Base-by-base conservation (phyloP, 164 flowering plant species). In the Umbilicus rupestris region DNA sequence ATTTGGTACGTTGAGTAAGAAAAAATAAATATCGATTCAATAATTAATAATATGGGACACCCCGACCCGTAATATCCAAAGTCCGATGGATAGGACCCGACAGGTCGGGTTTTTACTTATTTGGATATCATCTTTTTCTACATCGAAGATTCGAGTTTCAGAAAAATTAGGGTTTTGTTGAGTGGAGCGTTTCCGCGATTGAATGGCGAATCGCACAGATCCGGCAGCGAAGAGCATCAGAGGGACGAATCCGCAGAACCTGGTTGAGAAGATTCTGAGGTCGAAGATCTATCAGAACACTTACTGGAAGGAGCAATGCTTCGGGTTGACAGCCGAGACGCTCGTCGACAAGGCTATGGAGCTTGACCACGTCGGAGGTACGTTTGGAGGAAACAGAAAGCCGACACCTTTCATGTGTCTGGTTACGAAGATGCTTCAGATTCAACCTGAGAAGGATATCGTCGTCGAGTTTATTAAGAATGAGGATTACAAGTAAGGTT, bases 281-380 rank as follows among this genome's bases (percentile, higher is more conserved):
- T 75, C 94, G 29, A 91, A 95, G 77, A 95, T 92, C n/a, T 92
- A 95, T 76, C 94, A 88, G 77, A 66, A 85, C 75, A 87, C 88
- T 0, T 95, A 82, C 78, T 95, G 97, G 99, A 95, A 95, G 73
- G 99, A 95, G 74, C 99, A 95, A 69, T 95, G 99, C 70, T 95
- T 95, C 66, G 97, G 99, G 0, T 74, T 95, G 24, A 95, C 99
- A 0, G 99, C 99, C 3, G 99, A 92, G 74, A 95, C 97, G 7
- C 83, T 95, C 0, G 97, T 95, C 22, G 97, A 92, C 76, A 95
- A 92, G 74, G 99, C 99, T 69, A 92, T 89, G 99, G 96, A 95
- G 78, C 78, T 95, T 62, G 96, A 95, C 75, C 94, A 92, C 68
- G 72, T 95, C 55, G 99, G 97, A 9, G 96, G 99, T 5, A 89